phyloP scores from a whole-genome alignment of 2,329 filamentous ascomycete species.

The Helotiales sp. region DNA sequence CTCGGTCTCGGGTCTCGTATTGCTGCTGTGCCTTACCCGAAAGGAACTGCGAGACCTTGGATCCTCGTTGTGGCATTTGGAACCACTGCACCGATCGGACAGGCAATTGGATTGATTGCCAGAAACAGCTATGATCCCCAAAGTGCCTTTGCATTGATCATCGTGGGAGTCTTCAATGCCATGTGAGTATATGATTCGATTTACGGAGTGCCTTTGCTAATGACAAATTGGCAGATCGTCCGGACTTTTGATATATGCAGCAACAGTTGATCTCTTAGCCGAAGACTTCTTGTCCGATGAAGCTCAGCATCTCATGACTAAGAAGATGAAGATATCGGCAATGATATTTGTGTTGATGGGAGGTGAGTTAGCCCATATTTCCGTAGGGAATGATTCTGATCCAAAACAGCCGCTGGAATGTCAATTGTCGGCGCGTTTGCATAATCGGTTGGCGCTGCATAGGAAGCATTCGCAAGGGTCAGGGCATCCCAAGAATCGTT shows the following conservation, averaged over 20 bases:
- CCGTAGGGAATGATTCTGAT: background rate
- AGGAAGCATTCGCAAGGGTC: no score
- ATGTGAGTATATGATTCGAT: slow-evolving; percentile 41
- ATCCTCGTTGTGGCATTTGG: slow-evolving; percentile 20
- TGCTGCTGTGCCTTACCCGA: slow-evolving; percentile 39
- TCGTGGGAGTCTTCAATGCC: slow-evolving; percentile 85
- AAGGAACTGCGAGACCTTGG: slow-evolving; percentile 17
- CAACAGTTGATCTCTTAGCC: slow-evolving; percentile 75
- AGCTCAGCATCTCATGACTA: slow-evolving; percentile 48
- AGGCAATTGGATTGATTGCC: slow-evolving; percentile 74
- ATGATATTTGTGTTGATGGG: slow-evolving; percentile 18
- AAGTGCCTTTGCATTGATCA: slow-evolving; percentile 70
- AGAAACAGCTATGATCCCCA: slow-evolving; percentile 76
- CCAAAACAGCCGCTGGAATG: slow-evolving; percentile 8
- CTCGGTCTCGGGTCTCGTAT: slow-evolving; percentile 72
- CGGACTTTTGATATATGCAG: slow-evolving; percentile 75
- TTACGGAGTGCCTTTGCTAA: background rate
- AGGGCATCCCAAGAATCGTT: no score
- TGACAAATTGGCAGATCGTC: slow-evolving; percentile 47
- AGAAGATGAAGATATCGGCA: slow-evolving; percentile 45
- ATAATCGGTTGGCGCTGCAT: no score
- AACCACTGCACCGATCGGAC: slow-evolving; percentile 71
- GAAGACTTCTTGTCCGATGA: slow-evolving; percentile 79
- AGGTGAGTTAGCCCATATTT: background rate
- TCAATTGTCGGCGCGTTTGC: slow-evolving; percentile 16